These are phyloP conservation scores for Cyclotella kingstonii DNA, from an alignment of 108 stramenopile genomes.

Conservation along the genomic window DNA sequence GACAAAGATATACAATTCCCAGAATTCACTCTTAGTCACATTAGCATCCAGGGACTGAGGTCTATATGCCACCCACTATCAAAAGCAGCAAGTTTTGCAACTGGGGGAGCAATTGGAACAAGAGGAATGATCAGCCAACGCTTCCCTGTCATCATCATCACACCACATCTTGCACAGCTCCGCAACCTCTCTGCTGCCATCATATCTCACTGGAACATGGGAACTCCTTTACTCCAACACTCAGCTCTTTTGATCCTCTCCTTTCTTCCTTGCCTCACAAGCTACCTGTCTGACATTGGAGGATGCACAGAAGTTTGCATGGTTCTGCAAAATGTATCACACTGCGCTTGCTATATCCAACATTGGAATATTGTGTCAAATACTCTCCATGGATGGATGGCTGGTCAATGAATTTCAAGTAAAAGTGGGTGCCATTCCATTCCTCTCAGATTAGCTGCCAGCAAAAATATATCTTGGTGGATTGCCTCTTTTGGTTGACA, in stretches of 20 bases:
- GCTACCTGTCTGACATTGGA: conserved; percentile 70
- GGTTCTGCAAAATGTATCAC: conserved; percentile 92
- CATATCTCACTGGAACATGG: conserved; percentile 70
- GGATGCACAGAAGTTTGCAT: conserved; percentile 71
- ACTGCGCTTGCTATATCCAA: conserved; percentile 70
- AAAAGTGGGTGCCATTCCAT: conserved; percentile 76
- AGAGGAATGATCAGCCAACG: conserved; percentile 2
- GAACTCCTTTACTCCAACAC: conserved; percentile 72
- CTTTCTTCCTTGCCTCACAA: conserved; percentile 87
- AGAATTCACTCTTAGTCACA: conserved; percentile 40
- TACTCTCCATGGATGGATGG: conserved; percentile 49
- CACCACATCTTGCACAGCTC: too few relatives aligned
- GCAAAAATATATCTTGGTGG: conserved; percentile 71
- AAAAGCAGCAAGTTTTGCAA: conserved; percentile 47
- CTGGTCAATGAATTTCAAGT: conserved; percentile 83
- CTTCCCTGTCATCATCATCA: conserved; percentile 13
- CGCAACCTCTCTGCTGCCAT: conserved; percentile 17
- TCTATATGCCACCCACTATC: conserved; percentile 50
- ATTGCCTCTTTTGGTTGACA: conserved; percentile 71
- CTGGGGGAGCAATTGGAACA: conserved; percentile 50
- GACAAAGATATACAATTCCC: conserved; percentile 1
- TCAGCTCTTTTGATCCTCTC: conserved; percentile 79
- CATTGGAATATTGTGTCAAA: conserved; percentile 78
- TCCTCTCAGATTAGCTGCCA: conserved; percentile 59
- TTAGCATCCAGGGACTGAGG: conserved; percentile 74